Evolutionary conservation across 1,284 basidiomycete species (phyloP).

Genomic region (Chondrostereum purpureum): DNA sequence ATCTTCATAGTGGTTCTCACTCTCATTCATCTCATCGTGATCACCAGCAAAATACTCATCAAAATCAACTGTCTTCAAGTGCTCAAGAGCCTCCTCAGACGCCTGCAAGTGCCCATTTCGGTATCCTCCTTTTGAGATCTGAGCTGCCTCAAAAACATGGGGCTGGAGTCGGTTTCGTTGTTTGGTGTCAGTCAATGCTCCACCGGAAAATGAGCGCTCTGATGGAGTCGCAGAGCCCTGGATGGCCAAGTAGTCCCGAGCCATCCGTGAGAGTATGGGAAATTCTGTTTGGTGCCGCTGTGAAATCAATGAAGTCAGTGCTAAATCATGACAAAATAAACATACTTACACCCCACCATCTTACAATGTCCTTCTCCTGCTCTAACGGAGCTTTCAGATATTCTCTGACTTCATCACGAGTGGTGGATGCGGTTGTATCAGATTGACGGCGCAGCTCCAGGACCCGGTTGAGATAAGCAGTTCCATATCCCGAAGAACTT

Average conservation of each 20-base stretch:
- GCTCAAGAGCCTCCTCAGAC: neutral
- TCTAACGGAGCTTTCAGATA: constrained; percentile 11
- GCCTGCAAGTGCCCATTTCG: neutral
- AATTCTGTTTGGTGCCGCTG: constrained; percentile 7
- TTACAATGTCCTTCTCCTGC: constrained; percentile 6
- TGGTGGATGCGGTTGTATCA: too few relatives aligned
- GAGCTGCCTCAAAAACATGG: constrained; percentile 16
- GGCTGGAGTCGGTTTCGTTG: constrained; percentile 14
- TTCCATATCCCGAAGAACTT: too few relatives aligned
- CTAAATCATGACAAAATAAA: constrained; percentile 1
- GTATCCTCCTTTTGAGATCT: constrained; percentile 11
- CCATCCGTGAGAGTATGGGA: constrained; percentile 16
- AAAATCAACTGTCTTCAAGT: neutral
- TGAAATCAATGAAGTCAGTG: neutral
- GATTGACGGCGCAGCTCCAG: too few relatives aligned
- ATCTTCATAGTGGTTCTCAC: neutral
- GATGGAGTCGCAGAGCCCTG: constrained; percentile 18
- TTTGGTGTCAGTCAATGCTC: constrained; percentile 14
- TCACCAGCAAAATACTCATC: neutral
- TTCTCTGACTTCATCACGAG: constrained; percentile 7
- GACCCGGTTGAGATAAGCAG: too few relatives aligned
- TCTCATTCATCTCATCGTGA: neutral
- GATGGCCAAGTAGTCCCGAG: constrained; percentile 20
- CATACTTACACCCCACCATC: constrained; percentile 20
- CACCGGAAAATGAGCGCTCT: constrained; percentile 18